phyloP scores from a whole-genome alignment of 768 basidiomycete genomes.

The Pleurotus djamor region DNA sequence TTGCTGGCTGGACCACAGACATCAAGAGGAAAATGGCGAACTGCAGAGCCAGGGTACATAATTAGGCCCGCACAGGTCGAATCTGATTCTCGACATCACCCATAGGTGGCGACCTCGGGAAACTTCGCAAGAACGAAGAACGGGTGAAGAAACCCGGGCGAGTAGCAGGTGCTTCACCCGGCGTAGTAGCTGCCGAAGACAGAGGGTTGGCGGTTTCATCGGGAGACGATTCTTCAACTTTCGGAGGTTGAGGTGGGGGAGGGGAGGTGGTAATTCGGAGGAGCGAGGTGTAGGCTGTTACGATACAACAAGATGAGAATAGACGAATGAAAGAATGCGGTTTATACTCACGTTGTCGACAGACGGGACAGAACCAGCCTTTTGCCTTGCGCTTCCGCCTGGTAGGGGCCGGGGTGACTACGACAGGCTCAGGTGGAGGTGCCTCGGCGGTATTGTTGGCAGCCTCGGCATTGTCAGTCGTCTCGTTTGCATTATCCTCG shows the following conservation, averaged over 20 bases:
- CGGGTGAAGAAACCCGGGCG: constrained; percentile 22
- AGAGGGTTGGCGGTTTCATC: not conserved
- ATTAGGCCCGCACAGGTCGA: constrained; percentile 16
- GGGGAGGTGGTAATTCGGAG: constrained; percentile 76
- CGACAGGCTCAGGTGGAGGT: constrained; percentile 12
- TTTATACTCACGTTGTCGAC: constrained; percentile 76
- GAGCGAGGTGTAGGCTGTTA: constrained; percentile 84
- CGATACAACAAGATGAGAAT: constrained; percentile 14
- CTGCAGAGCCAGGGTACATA: not conserved
- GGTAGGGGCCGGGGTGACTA: constrained; percentile 7
- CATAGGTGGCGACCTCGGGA: constrained; percentile 14
- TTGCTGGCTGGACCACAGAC: not conserved
- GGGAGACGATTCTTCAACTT: constrained; percentile 12
- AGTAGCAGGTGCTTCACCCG: constrained; percentile 12
- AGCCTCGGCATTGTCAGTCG: constrained; percentile 13
- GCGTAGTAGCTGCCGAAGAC: constrained; percentile 3
- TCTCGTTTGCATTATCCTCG: constrained; percentile 19
- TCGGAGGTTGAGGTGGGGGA: constrained; percentile 33
- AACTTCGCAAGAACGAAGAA: constrained; percentile 27
- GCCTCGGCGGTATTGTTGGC: constrained; percentile 20
- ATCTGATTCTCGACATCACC: constrained; percentile 30
- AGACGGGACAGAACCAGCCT: constrained; percentile 97
- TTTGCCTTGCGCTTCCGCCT: constrained; percentile 91
- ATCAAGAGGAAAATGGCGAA: not conserved
- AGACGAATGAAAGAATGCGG: too few species aligned